phyloP scores from a whole-genome alignment of 208 protist genomes.

The Trypanosoma lewisi region DNA sequence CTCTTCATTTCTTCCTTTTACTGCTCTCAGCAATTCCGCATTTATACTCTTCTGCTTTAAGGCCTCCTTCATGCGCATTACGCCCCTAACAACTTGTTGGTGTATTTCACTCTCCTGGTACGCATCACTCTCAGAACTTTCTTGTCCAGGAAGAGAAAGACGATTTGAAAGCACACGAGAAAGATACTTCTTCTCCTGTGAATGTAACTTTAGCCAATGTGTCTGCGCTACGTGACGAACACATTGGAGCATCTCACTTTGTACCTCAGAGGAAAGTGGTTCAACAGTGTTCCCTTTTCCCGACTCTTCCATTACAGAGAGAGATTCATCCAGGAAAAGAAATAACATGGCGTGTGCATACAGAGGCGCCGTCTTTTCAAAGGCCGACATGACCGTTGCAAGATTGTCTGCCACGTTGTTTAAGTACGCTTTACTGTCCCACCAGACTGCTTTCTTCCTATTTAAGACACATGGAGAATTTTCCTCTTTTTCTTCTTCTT shows the following conservation, averaged over 20 bases:
- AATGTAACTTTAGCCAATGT: slow-evolving; percentile 18
- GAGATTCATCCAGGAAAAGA: slow-evolving; percentile 46
- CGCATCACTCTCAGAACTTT: not conserved
- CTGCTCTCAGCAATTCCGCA: slow-evolving; percentile 7
- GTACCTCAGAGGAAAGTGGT: not conserved
- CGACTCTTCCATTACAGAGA: not conserved
- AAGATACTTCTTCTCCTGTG: slow-evolving; percentile 19
- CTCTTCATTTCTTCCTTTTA: not conserved
- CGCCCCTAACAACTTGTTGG: not conserved
- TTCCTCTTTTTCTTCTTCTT: not conserved
- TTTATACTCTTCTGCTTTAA: slow-evolving; percentile 7
- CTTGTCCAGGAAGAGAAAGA: not conserved
- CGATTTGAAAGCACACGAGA: slow-evolving; percentile 19
- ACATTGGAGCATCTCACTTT: slow-evolving; percentile 9
- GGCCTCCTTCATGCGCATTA: not conserved
- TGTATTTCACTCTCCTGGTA: slow-evolving; percentile 23
- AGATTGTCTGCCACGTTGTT: slow-evolving; percentile 36
- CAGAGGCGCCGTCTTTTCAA: slow-evolving; percentile 24
- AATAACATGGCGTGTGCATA: slow-evolving; percentile 35
- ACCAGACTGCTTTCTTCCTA: slow-evolving; percentile 1
- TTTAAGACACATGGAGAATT: not conserved
- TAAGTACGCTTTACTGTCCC: slow-evolving; percentile 29
- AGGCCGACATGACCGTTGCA: slow-evolving; percentile 30
- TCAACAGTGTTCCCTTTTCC: not conserved
- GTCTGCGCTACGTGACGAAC: not conserved